These are phyloP conservation scores for Fusarium nematophilum DNA, from an alignment of 2,329 filamentous ascomycete species.

Conservation along the genomic window DNA sequence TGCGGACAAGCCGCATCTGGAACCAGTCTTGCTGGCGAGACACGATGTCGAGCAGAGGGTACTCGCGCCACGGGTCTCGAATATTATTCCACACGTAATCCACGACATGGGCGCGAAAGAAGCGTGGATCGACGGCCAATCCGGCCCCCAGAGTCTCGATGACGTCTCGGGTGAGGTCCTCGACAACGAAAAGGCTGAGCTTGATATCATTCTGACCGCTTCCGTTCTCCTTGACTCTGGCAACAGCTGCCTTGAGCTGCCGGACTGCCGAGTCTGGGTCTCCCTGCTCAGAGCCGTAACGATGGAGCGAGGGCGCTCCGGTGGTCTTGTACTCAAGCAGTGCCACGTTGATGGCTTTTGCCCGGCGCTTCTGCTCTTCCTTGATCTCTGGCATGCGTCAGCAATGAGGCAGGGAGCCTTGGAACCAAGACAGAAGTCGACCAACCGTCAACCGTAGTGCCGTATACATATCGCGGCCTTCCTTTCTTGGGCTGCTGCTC, in stretches of 20 bases:
- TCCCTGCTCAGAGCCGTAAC: too few relatives aligned
- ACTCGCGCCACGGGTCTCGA: slow-evolving; percentile 1
- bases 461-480: background rate
- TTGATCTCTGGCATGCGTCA: too few relatives aligned
- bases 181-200: background rate
- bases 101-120: background rate
- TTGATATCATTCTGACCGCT: too few relatives aligned
- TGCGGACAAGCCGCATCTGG: background rate
- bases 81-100: slow-evolving; percentile 4
- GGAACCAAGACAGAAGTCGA: too few relatives aligned
- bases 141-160: background rate
- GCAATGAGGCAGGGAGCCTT: too few relatives aligned
- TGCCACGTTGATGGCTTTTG: too few relatives aligned
- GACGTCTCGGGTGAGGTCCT: slow-evolving; percentile 3
- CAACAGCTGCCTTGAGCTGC: too few relatives aligned
- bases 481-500: background rate
- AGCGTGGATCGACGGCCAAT: background rate
- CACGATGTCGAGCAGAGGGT: background rate
- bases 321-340: too few relatives aligned
- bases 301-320: too few relatives aligned
- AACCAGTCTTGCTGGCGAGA: background rate
- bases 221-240: too few relatives aligned
- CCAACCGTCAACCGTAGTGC: background rate
- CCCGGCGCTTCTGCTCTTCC: too few relatives aligned
- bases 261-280: too few relatives aligned